Percentiles rank a stretch among this genome's conserved stretches.
Conservation (phyloP, 1,284 basidiomycete genomes). For the Tilletia caries region DNA sequence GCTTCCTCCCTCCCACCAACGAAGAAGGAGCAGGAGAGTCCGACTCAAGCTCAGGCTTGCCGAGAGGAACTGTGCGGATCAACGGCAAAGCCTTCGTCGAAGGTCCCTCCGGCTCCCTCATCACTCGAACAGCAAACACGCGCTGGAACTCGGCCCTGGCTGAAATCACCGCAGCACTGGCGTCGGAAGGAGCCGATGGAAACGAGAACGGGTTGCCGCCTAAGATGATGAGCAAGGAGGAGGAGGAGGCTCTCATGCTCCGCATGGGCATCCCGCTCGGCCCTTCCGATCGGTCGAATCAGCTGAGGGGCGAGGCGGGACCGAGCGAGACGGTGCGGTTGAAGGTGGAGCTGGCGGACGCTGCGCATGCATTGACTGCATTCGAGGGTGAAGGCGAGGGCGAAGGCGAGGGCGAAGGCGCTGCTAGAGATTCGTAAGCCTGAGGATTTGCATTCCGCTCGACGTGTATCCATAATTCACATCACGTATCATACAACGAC, state of each 20-base stretch:
- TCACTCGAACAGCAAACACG: slow-evolving; percentile 42
- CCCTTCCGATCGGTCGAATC: background rate
- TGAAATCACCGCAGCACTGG: slow-evolving; percentile 42
- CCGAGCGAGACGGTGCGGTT: background rate
- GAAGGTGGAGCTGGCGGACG: slow-evolving; percentile 7
- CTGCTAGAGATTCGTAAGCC: no score
- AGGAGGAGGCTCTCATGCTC: slow-evolving; percentile 5
- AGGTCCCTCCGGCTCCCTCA: slow-evolving; percentile 37
- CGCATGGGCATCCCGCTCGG: slow-evolving; percentile 11
- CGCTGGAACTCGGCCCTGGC: slow-evolving; percentile 41
- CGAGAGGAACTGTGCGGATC: background rate
- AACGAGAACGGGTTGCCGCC: background rate
- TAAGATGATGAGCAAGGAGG: slow-evolving; percentile 19
- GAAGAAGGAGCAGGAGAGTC: background rate
- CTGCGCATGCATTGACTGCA: background rate
- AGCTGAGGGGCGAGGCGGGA: background rate
- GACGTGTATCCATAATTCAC: no score
- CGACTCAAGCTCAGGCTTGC: background rate
- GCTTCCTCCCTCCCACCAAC: background rate
- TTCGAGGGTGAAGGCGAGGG: background rate
- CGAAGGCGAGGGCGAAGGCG: background rate
- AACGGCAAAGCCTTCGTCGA: slow-evolving; percentile 37
- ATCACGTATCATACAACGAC: no score
- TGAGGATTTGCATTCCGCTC: no score
- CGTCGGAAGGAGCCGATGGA: background rate